Evolutionary conservation across 2,329 filamentous ascomycete species (phyloP), one percentile per base, ranked within the genome.

Genomic region (Neurospora sp.): DNA sequence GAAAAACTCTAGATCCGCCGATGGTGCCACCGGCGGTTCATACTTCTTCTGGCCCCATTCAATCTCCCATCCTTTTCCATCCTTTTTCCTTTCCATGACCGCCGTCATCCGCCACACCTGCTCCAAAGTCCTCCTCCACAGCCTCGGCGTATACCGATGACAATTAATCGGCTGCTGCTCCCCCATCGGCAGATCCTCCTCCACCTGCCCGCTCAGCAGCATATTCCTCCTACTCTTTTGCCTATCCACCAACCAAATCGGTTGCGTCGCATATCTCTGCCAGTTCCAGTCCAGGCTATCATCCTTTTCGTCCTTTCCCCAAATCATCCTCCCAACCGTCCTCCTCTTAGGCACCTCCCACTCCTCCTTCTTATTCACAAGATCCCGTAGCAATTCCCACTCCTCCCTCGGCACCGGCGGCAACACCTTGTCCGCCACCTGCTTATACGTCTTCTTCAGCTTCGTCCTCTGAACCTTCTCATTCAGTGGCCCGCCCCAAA

Each of bases 351-450:
- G 82, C 1, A 83, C 73, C 19, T 70, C 74, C 78, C 82, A 83
- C 39, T 81, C 77, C 71, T 23, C 71, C 36, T 78, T 78, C 1
- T 84, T 87, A 8, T 74, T 72, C 3, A 81, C 81, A 41, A 90
- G 73, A 33, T 78, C 77, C n/a, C 77, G 77, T n/a, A 90, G 77
- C 15, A 82, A 75, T 15, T 88, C 81, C 87, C 87, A 90, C 74
- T 89, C 86, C 19, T 80, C 79, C 37, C 76, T 78, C 6, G 82
- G 81, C 17, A 90, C 70, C 0, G 88, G 88, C n/a, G 86, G 85
- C 74, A 87, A 78, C 6, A 88, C 72, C 70, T 83, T 85, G 12
- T 81, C 76, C 0, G 83, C 78, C 17, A 81, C 75, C 4, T 70
- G 70, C 43, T 77, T 81, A 84, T 86, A 90, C 79, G 83, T 85